These are phyloP conservation scores for Citrus hindsii DNA, from an alignment of 345 rosid species.

Conservation along the genomic window DNA sequence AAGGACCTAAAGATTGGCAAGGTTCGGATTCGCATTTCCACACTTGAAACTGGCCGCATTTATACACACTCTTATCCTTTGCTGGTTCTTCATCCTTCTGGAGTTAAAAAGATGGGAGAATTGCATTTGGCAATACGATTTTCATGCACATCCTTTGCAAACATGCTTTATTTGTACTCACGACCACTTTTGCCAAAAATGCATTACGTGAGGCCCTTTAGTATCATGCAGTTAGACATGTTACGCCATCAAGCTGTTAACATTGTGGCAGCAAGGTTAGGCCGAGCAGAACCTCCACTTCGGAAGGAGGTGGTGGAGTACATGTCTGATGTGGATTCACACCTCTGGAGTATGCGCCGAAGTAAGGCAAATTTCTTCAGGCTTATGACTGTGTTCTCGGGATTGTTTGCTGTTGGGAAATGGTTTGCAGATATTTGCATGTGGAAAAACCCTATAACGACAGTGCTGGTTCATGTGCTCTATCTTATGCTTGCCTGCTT, in stretches of 20 bases:
- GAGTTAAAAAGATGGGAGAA: constrained; percentile 98
- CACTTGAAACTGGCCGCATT: constrained; percentile 82
- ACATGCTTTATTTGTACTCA: constrained; percentile 85
- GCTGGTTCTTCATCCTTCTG: constrained; percentile 82
- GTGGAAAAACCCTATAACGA: constrained; percentile 87
- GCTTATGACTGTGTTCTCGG: constrained; percentile 76
- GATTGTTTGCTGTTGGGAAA: constrained; percentile 68
- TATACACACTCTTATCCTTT: constrained; percentile 92
- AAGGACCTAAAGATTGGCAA: constrained; percentile 86
- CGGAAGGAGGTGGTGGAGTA: constrained; percentile 93
- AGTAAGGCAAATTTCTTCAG: constrained; percentile 95
- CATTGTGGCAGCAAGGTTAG: constrained; percentile 74
- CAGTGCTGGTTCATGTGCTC: constrained; percentile 83
- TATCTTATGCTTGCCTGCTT: constrained; percentile 81
- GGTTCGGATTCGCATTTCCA: constrained; percentile 87
- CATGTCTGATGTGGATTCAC: constrained; percentile 92
- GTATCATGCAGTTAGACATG: constrained; percentile 85
- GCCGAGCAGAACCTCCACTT: constrained; percentile 92
- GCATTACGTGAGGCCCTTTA: constrained; percentile 84
- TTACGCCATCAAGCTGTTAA: constrained; percentile 81
- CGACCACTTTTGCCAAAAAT: constrained; percentile 88
- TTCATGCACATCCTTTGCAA: constrained; percentile 70
- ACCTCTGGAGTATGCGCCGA: constrained; percentile 95
- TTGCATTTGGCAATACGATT: constrained; percentile 84
- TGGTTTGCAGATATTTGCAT: constrained; percentile 85